These are phyloP conservation scores for Psilocybe azurescens DNA, from an alignment of 768 basidiomycete genomes.

Conservation along the genomic window DNA sequence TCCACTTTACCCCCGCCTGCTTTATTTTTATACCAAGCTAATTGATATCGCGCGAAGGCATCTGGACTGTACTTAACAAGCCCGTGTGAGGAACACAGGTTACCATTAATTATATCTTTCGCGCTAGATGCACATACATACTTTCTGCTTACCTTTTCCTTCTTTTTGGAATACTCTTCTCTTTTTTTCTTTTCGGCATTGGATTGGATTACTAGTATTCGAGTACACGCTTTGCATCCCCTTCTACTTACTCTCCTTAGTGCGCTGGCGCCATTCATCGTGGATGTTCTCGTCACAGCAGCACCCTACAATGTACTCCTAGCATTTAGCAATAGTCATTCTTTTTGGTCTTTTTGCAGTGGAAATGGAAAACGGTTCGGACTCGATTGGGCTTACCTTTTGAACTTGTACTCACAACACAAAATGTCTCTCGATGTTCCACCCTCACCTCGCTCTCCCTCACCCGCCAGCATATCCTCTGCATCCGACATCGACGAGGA, in stretches of 20 bases:
- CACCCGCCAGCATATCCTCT: constrained; percentile 11
- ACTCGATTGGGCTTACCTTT: no score
- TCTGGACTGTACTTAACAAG: constrained; percentile 14
- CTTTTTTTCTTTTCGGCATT: background rate
- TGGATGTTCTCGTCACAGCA: background rate
- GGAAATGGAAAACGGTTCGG: no score
- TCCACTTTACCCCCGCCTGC: constrained; percentile 14
- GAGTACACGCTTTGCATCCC: background rate
- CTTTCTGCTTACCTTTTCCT: constrained; percentile 5
- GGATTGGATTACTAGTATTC: constrained; percentile 2
- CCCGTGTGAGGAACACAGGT: constrained; percentile 8
- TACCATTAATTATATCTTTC: constrained; percentile 14
- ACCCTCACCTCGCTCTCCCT: constrained; percentile 12
- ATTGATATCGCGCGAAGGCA: constrained; percentile 19
- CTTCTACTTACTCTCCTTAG: background rate
- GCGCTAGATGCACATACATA: background rate
- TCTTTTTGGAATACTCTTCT: constrained; percentile 2
- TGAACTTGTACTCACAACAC: background rate
- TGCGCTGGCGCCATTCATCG: constrained; percentile 8
- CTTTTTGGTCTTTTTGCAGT: background rate
- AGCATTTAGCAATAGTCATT: background rate
- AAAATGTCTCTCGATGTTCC: constrained; percentile 19
- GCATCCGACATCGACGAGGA: constrained; percentile 20
- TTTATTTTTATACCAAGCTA: constrained; percentile 27
- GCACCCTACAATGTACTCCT: constrained; percentile 12